phyloP scores from a whole-genome alignment of 2,329 filamentous ascomycete genomes.

The Blumeria graminis region DNA sequence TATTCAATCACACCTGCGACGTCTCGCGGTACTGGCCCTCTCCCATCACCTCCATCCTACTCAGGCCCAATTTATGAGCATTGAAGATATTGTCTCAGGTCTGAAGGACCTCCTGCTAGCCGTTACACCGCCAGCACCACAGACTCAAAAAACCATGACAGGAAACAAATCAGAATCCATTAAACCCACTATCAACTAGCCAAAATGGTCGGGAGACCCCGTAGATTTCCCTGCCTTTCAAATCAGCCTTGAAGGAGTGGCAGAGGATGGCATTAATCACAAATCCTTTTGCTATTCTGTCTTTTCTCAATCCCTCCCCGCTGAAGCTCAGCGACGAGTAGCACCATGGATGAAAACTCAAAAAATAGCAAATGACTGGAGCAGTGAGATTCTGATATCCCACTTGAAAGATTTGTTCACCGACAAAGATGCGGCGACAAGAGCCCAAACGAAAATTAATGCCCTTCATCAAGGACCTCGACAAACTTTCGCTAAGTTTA shows the following conservation, averaged over 20 bases:
- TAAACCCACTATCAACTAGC: too few relatives aligned
- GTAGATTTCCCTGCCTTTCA: background rate
- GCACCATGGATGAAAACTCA: conserved; percentile 1
- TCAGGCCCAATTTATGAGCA: too few relatives aligned
- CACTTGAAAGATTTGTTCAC: background rate
- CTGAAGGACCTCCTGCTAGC: too few relatives aligned
- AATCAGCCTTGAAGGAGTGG: background rate
- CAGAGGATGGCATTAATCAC: background rate
- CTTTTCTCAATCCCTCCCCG: background rate
- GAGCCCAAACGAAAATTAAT: background rate
- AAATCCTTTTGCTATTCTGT: background rate
- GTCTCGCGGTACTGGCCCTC: too few relatives aligned
- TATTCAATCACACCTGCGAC: too few relatives aligned
- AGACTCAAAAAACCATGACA: too few relatives aligned
- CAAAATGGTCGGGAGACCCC: background rate
- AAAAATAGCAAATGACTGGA: conserved; percentile 1
- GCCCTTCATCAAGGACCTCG: background rate
- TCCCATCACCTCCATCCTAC: too few relatives aligned
- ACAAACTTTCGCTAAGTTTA: background rate
- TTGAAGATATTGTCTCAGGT: too few relatives aligned
- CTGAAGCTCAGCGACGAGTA: background rate
- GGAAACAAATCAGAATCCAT: too few relatives aligned
- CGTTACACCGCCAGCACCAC: too few relatives aligned
- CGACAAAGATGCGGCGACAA: background rate
- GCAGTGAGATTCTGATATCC: background rate